phyloP scores from a whole-genome alignment of 345 rosid genomes.

The Alliaria petiolata region DNA sequence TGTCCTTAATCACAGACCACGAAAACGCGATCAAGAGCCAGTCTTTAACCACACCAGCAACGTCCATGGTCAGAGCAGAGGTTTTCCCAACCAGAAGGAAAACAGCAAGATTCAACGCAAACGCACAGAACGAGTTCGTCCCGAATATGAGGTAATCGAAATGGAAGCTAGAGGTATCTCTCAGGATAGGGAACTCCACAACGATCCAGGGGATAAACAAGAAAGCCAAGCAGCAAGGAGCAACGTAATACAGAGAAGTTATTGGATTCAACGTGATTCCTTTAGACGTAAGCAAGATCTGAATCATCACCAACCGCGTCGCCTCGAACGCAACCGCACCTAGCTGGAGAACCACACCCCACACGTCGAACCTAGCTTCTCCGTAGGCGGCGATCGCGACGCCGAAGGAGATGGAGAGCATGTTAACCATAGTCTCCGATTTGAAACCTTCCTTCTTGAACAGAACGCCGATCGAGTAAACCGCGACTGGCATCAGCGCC shows the following conservation, averaged over 20 bases:
- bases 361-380: slow-evolving; percentile 56
- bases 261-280: slow-evolving; percentile 58
- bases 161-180: slow-evolving; percentile 52
- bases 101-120: slow-evolving; percentile 73
- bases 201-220: slow-evolving; percentile 55
- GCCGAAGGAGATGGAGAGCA: slow-evolving; percentile 59
- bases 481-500: slow-evolving; percentile 96
- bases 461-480: slow-evolving; percentile 62
- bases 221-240: slow-evolving; percentile 59
- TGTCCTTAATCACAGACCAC: slow-evolving; percentile 78
- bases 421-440: slow-evolving; percentile 50
- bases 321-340: slow-evolving; percentile 70
- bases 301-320: slow-evolving; percentile 57
- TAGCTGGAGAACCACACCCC: slow-evolving; percentile 58
- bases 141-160: slow-evolving; percentile 57
- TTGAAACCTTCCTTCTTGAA: slow-evolving; percentile 47
- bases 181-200: slow-evolving; percentile 51
- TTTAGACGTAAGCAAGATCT: slow-evolving; percentile 52
- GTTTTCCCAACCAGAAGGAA: slow-evolving; percentile 78
- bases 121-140: slow-evolving; percentile 60
- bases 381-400: slow-evolving; percentile 67
- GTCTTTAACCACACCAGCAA: slow-evolving; percentile 79
- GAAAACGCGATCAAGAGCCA: slow-evolving; percentile 83
- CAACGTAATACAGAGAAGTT: slow-evolving; percentile 61
- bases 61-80: slow-evolving; percentile 83